Base-by-base conservation (phyloP, 2,329 filamentous ascomycete genomes). In the Trichophyton verrucosum region DNA sequence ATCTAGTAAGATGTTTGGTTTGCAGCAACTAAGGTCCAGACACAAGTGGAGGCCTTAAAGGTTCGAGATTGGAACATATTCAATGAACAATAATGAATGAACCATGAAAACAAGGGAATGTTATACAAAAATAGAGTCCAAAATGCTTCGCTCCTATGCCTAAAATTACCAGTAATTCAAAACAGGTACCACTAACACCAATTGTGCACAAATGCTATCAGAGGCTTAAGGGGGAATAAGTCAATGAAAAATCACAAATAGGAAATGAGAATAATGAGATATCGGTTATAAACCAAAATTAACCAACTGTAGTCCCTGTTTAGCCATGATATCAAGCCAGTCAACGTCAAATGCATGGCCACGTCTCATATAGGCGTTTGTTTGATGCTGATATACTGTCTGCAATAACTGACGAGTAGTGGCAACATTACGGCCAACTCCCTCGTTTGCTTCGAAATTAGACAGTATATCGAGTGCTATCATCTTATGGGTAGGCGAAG, bases 241-340 rank as follows among this genome's bases (percentile, higher is more conserved):
- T 15, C n/a, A 17, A 44, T 44, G 5, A 5, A 27, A 27, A 27
- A 51, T 51, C 24, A 13, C 24, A 27, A 51, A 51, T 13, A 51
- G 24, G 4, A 15, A 51, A 24, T 3, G 11, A 51, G 27, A 27
- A 13, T 9, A 13, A 36, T 36, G 33, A 33, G 17, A 36, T 49
- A 27, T 9, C 33, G 11, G 3, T 55, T 15, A 80, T 65, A 81
- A 70, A 27, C 78, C 77, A 70, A 80, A 81, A 67, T 79, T 80
- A 2, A 82, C 78, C 60, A 82, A 72, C 58, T 74, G 72, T 64
- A 80, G 65, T 4, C 76, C 75, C 60, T 73, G 71, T 60, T 76
- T 72, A 51, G 71, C 69, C 68, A 81, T 76, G 17, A 81, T 66
- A 27, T 75, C 72, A 24, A 78, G 66, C 80, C 81, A 82, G 63